Percentiles rank a stretch among this genome's conserved stretches.
Evolutionary conservation across 1,284 basidiomycete species (phyloP).

Genomic region (Neolentinus lepideus): DNA sequence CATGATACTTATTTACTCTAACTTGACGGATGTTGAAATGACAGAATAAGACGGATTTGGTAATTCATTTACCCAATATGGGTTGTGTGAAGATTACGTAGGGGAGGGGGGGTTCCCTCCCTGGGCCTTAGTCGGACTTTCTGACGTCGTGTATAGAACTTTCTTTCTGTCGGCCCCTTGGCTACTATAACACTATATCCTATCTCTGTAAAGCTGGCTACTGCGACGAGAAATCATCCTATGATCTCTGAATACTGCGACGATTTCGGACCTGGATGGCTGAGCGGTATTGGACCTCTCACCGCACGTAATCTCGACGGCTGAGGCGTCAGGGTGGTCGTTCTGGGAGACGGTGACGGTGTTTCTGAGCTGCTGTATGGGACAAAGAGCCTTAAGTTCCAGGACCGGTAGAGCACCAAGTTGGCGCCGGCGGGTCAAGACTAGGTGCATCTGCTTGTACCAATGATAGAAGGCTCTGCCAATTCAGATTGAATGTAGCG

Average conservation of each 20-base stretch:
- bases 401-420: constrained; percentile 89
- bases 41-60: too few relatives aligned
- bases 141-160: too few relatives aligned
- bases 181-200: too few relatives aligned
- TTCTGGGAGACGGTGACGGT: constrained; percentile 82
- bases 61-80: too few relatives aligned
- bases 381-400: constrained; percentile 58
- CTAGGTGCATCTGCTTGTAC: constrained; percentile 47
- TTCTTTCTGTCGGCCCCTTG: too few relatives aligned
- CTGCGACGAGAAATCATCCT: too few relatives aligned
- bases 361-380: constrained; percentile 84
- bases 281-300: constrained; percentile 89
- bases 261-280: constrained; percentile 94
- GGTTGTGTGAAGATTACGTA: too few relatives aligned
- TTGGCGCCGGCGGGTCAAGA: constrained; percentile 82
- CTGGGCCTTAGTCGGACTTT: too few relatives aligned
- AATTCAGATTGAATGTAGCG: constrained; percentile 34
- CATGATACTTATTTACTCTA: too few relatives aligned
- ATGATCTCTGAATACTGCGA: constrained; percentile 87
- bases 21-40: too few relatives aligned
- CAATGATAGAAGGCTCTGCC: constrained; percentile 6
- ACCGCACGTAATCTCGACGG: constrained; percentile 91
- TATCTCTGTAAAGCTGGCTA: too few relatives aligned
- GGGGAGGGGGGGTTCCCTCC: too few relatives aligned
- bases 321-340: constrained; percentile 84